Conservation (phyloP, 2,329 filamentous ascomycete genomes). For the Phaeosphaeriaceae sp. region DNA sequence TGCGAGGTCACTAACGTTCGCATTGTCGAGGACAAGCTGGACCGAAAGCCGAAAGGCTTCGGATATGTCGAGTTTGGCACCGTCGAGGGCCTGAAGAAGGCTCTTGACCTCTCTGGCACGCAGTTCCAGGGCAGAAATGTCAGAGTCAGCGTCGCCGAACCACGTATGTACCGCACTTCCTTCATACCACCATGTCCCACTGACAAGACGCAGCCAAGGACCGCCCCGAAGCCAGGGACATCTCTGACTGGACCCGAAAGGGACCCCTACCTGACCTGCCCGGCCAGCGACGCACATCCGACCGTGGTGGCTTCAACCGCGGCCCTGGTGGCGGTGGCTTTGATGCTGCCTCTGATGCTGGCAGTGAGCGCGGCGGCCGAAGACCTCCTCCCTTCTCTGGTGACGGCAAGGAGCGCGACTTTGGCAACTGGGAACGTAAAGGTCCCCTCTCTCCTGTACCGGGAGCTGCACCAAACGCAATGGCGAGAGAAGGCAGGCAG, state of each 20-base stretch:
- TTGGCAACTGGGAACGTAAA: slow-evolving; percentile 92
- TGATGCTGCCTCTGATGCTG: slow-evolving; percentile 59
- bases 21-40: slow-evolving; percentile 95
- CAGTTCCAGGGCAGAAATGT: slow-evolving; percentile 89
- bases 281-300: slow-evolving; percentile 61
- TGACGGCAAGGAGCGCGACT: slow-evolving; percentile 80
- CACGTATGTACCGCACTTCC: slow-evolving; percentile 71
- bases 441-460: slow-evolving; percentile 81
- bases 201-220: slow-evolving; percentile 74
- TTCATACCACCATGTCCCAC: slow-evolving; percentile 7
- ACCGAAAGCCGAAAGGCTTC: slow-evolving; percentile 94
- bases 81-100: slow-evolving; percentile 89
- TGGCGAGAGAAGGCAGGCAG: slow-evolving; percentile 62
- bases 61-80: slow-evolving; percentile 94
- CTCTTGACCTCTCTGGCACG: slow-evolving; percentile 80
- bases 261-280: slow-evolving; percentile 83
- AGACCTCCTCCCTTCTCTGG: slow-evolving; percentile 68
- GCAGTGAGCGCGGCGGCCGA: slow-evolving; percentile 70
- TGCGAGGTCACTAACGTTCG: slow-evolving; percentile 90
- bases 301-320: slow-evolving; percentile 52
- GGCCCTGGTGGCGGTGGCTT: slow-evolving; percentile 55
- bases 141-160: slow-evolving; percentile 94
- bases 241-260: slow-evolving; percentile 91
- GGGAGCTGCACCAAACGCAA: slow-evolving; percentile 42
- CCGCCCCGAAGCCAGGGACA: slow-evolving; percentile 78